Evolutionary conservation across 768 basidiomycete genomes (phyloP).

Genomic region (Mycena crocata): DNA sequence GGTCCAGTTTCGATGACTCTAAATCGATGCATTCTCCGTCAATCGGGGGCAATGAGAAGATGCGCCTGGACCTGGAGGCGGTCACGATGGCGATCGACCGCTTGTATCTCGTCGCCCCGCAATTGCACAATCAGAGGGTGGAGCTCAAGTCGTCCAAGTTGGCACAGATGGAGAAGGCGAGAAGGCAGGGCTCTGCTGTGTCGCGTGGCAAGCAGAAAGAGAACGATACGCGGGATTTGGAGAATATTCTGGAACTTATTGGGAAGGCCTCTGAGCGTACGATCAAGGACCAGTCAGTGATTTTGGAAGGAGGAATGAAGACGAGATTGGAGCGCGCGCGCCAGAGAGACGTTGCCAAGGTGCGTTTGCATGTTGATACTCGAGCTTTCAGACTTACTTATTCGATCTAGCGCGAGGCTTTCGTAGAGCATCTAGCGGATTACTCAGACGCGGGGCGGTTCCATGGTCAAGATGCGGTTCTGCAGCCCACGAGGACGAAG

Average conservation of each 20-base stretch:
- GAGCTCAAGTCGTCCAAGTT: constrained; percentile 82
- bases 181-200: constrained; percentile 51
- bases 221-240: constrained; percentile 63
- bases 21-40: constrained; percentile 47
- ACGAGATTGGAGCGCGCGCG: constrained; percentile 65
- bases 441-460: constrained; percentile 82
- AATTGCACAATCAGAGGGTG: constrained; percentile 92
- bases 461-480: constrained; percentile 81
- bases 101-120: constrained; percentile 86
- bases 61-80: constrained; percentile 85
- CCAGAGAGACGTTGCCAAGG: constrained; percentile 73
- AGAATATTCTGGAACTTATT: constrained; percentile 77
- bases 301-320: constrained; percentile 71
- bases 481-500: constrained; percentile 52
- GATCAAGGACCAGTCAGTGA: constrained; percentile 76
- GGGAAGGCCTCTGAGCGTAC: constrained; percentile 78
- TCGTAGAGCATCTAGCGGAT: constrained; percentile 78
- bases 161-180: constrained; percentile 79
- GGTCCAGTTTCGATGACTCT: constrained; percentile 49
- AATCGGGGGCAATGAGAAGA: constrained; percentile 71
- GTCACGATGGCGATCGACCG: constrained; percentile 92
- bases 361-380: constrained; percentile 36
- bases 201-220: constrained; percentile 58
- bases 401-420: constrained; percentile 69
- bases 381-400: background rate